Evolutionary conservation across 1,284 basidiomycete genomes (phyloP).

Genomic region (Melanopsichium pennsylvanicum): DNA sequence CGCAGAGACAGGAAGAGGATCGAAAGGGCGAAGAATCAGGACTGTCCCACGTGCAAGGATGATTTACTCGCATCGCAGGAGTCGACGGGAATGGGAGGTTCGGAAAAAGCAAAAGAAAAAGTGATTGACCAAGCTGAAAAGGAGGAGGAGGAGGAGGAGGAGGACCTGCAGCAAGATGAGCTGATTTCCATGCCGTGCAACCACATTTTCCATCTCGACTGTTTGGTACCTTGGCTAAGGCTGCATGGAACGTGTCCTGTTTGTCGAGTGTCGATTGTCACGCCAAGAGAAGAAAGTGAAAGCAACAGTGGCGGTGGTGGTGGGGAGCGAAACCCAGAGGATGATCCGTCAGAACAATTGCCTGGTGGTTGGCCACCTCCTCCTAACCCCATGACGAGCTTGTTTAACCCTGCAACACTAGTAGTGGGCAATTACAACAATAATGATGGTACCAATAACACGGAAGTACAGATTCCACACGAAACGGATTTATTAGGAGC

Average conservation of each 20-base stretch:
- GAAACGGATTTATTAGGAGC: too few relatives aligned
- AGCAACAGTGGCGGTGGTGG: neutral
- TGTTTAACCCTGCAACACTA: too few relatives aligned
- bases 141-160: slow-evolving; percentile 4
- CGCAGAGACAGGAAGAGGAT: slow-evolving; percentile 24
- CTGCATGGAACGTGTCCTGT: slow-evolving; percentile 58
- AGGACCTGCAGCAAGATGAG: slow-evolving; percentile 46
- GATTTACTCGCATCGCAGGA: slow-evolving; percentile 33
- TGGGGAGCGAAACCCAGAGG: neutral
- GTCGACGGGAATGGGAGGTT: neutral
- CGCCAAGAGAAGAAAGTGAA: slow-evolving; percentile 12
- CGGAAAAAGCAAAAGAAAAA: neutral
- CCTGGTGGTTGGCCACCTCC: slow-evolving; percentile 28
- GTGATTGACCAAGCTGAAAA: too few relatives aligned
- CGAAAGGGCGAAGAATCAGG: slow-evolving; percentile 45
- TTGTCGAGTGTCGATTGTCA: slow-evolving; percentile 47
- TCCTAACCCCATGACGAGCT: slow-evolving; percentile 19
- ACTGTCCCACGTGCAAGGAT: slow-evolving; percentile 60
- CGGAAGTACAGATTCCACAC: too few relatives aligned
- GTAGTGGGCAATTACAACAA: too few relatives aligned
- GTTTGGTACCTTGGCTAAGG: slow-evolving; percentile 57
- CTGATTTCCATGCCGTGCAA: slow-evolving; percentile 54
- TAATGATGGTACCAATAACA: too few relatives aligned
- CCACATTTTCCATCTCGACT: slow-evolving; percentile 58
- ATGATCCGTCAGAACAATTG: neutral